These are phyloP conservation scores for Pleurotus djamor DNA, from an alignment of 768 basidiomycete species.

Conservation along the genomic window DNA sequence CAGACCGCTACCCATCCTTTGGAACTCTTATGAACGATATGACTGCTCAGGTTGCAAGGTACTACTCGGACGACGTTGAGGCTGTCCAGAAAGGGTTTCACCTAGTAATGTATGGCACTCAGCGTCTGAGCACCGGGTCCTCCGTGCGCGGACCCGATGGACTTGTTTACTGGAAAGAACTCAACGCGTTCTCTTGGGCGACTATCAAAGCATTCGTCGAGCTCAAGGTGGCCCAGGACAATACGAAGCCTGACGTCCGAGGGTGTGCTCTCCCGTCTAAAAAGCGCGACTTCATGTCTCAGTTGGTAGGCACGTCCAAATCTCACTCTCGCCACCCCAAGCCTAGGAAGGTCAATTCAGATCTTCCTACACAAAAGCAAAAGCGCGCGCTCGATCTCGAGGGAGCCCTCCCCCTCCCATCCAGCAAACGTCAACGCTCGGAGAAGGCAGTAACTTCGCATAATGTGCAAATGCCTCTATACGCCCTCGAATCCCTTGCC, in stretches of 20 bases:
- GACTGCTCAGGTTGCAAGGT: too few species aligned
- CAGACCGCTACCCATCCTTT: neutral
- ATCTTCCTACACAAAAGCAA: too few species aligned
- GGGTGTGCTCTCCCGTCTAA: slow-evolving; percentile 40
- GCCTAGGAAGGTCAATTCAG: too few species aligned
- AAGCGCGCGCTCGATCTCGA: too few species aligned
- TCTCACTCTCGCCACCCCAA: too few species aligned
- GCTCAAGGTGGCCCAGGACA: neutral
- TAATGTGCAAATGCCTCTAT: neutral
- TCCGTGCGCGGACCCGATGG: neutral
- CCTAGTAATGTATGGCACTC: neutral
- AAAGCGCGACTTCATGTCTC: too few species aligned
- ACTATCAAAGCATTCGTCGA: neutral
- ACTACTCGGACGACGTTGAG: too few species aligned
- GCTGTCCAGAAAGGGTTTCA: neutral
- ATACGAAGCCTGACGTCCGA: slow-evolving; percentile 12
- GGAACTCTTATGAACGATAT: neutral
- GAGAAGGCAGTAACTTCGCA: too few species aligned
- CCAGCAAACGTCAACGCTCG: too few species aligned
- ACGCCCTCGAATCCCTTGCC: neutral
- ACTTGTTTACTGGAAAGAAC: neutral
- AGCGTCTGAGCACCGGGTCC: neutral
- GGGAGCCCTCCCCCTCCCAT: too few species aligned
- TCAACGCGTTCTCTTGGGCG: neutral
- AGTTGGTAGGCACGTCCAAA: too few species aligned